Base-by-base conservation (phyloP, 2,329 filamentous ascomycete genomes). In the Fusarium continuum region DNA sequence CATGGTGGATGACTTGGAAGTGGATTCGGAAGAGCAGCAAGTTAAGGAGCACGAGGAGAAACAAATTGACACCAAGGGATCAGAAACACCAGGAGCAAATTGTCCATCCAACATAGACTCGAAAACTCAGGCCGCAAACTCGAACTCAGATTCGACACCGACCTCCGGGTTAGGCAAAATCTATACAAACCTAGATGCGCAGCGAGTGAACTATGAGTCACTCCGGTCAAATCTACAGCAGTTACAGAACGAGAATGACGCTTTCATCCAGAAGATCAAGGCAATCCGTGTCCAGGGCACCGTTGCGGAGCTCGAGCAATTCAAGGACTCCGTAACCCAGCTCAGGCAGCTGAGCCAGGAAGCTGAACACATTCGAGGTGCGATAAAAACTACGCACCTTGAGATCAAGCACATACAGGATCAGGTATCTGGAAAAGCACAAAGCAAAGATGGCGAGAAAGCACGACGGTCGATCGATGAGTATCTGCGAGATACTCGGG, bases 401-500 rank as follows among this genome's bases (percentile, higher is more conserved):
- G 77, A 81, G 56, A 74, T 79, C 7, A 65, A 74, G 11, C 72
- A 76, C 54, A 66, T 71, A 5, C 70, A 75, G 25, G 57, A 41
- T 11, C 55, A 73, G 64, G 72, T 49, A 55, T 69, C 31, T 52
- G 70, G 38, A 44, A 57, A 43, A 52, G 61, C 45, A 60, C 64
- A 44, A 20, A 55, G 49, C 16, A 50, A 49, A 4, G 63, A 29
- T 20, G 45, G 43, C 6, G 70, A 71, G 6, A 34, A 45, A 8
- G 50, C 64, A 14, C 70, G 68, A 22, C 72, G 68, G 11, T 65
- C 62, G 8, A 79, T 82, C 45, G 78, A 74, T 29, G 81, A 85
- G 14, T 90, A 89, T 69, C 74, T 86, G 34, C 81, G 85, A 26
- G 74, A 78, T 4, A 88, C 85, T 2, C 80, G 88, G 63, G 88